phyloP scores from a whole-genome alignment of 139 green algal species.

The Monoraphidium neglectum region DNA sequence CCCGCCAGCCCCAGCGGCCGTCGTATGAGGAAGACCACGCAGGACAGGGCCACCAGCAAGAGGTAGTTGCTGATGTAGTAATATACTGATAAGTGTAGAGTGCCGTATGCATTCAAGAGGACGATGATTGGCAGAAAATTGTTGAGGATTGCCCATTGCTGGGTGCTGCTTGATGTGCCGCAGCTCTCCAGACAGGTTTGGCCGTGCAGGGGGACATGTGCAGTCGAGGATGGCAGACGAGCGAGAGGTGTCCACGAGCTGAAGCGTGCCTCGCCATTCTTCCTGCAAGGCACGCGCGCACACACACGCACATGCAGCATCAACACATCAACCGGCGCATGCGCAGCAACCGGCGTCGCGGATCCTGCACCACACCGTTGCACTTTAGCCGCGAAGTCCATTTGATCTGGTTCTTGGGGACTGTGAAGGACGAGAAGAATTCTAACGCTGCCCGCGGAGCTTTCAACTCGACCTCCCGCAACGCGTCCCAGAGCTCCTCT shows the following conservation, averaged over 20 bases:
- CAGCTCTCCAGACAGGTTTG: not conserved
- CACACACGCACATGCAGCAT: no score
- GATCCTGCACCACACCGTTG: conserved; percentile 36
- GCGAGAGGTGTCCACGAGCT: no score
- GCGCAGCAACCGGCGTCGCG: no score
- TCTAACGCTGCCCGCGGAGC: not conserved
- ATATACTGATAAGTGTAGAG: not conserved
- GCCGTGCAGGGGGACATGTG: not conserved
- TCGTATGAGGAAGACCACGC: conserved; percentile 25
- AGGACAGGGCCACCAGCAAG: conserved; percentile 20
- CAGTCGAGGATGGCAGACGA: not conserved
- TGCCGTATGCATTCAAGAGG: not conserved
- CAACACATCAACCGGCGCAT: no score
- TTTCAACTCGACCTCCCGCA: conserved; percentile 12
- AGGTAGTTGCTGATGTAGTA: conserved; percentile 33
- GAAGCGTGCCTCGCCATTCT: no score
- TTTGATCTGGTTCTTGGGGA: conserved; percentile 33
- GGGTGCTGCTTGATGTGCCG: not conserved
- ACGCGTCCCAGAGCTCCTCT: conserved; percentile 26
- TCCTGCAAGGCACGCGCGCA: no score
- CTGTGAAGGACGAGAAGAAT: conserved; percentile 24
- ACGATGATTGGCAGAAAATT: not conserved
- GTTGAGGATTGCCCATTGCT: not conserved
- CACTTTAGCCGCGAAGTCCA: conserved; percentile 42
- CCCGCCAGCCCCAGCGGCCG: conserved; percentile 30